Evolutionary conservation across 2,329 filamentous ascomycete genomes (phyloP).

Genomic region (Penicillium rolfsii): DNA sequence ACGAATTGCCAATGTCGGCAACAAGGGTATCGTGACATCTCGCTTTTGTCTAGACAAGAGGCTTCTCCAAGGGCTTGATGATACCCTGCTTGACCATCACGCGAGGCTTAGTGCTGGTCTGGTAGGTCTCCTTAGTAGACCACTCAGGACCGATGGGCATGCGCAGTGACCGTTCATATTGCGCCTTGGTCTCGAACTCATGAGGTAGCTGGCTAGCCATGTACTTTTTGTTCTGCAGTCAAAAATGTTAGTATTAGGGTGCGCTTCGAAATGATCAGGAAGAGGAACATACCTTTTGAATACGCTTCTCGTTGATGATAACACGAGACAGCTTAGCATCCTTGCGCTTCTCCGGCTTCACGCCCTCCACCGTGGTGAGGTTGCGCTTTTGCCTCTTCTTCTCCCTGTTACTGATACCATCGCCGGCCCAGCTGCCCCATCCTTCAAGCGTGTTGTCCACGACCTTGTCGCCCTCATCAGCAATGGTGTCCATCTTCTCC

Average conservation of each 20-base stretch:
- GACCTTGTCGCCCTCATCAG: conserved; percentile 80
- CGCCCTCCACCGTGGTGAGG: conserved; percentile 60
- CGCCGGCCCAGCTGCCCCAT: conserved; percentile 91
- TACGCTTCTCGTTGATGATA: conserved; percentile 87
- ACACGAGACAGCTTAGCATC: conserved; percentile 82
- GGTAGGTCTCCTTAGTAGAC: conserved; percentile 94
- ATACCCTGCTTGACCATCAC: conserved; percentile 89
- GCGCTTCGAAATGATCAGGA: background rate
- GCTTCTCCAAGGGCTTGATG: conserved; percentile 84
- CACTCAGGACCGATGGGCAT: conserved; percentile 91
- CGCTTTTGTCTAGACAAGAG: conserved; percentile 55
- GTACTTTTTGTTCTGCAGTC: conserved; percentile 75
- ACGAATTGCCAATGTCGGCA: conserved; percentile 12
- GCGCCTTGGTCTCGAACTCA: conserved; percentile 81
- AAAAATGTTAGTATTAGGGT: conserved; percentile 17
- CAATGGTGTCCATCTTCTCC: conserved; percentile 73
- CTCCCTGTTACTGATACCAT: conserved; percentile 73
- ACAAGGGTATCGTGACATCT: conserved; percentile 7
- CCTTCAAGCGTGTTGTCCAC: conserved; percentile 85
- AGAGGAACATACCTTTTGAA: conserved; percentile 72
- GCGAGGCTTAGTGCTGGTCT: conserved; percentile 84
- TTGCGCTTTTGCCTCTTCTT: conserved; percentile 61
- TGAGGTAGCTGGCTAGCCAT: conserved; percentile 82
- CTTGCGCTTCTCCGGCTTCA: conserved; percentile 75
- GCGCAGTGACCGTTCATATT: conserved; percentile 87